Percentiles rank a stretch among this genome's conserved stretches.
Conservation (phyloP, 305 asterid genomes). For the Caryopteris hybrid region DNA sequence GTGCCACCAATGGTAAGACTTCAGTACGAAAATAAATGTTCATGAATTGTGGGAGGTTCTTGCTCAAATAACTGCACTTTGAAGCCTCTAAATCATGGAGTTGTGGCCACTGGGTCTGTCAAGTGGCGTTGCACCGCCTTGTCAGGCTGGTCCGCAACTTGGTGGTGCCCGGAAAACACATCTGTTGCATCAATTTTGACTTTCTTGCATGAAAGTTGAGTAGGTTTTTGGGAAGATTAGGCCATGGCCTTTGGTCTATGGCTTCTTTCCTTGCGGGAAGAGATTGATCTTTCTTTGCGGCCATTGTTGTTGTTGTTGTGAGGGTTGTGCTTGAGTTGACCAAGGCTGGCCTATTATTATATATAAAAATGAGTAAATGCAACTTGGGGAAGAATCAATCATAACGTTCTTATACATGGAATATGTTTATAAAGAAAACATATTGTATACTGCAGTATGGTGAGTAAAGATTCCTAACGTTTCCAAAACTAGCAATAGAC, state of each 20-base stretch:
- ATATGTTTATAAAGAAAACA: background rate
- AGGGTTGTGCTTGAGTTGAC: background rate
- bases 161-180: slow-evolving; percentile 1
- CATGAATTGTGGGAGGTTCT: background rate
- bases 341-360: too few species aligned
- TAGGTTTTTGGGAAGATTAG: background rate
- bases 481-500: too few species aligned
- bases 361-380: background rate
- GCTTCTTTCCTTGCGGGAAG: slow-evolving; percentile 3
- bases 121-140: background rate
- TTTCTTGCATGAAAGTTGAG: background rate
- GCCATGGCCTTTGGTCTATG: background rate
- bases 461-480: background rate
- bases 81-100: background rate
- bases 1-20: background rate
- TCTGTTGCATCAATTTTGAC: background rate
- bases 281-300: background rate
- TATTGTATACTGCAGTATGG: background rate
- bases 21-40: background rate
- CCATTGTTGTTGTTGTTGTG: background rate
- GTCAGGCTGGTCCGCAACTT: background rate
- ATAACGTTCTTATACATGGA: background rate
- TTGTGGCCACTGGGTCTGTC: background rate
- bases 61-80: background rate
- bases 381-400: background rate